Conservation (phyloP, 768 basidiomycete species). For the Cystobasidium onofrii region DNA sequence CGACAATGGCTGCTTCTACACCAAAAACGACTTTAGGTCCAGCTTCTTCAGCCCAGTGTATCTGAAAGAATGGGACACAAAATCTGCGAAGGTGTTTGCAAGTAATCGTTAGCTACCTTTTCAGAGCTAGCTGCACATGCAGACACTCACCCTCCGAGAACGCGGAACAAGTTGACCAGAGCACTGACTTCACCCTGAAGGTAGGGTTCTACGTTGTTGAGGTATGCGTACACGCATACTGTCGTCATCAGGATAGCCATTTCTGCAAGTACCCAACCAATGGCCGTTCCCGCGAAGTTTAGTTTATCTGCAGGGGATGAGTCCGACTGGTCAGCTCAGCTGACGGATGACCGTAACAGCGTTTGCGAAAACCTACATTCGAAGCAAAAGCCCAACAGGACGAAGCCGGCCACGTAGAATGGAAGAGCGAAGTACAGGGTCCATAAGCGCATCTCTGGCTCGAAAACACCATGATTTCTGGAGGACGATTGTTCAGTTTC, state of each 20-base stretch:
- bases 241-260: constrained; percentile 46
- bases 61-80: constrained; percentile 60
- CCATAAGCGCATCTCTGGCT: constrained; percentile 59
- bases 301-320: constrained; percentile 33
- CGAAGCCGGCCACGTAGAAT: constrained; percentile 58
- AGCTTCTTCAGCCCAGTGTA: constrained; percentile 54
- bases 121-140: neutral
- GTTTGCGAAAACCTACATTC: constrained; percentile 53
- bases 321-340: neutral
- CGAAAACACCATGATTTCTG: constrained; percentile 56
- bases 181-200: constrained; percentile 58
- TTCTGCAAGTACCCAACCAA: constrained; percentile 63
- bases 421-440: constrained; percentile 53
- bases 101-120: neutral
- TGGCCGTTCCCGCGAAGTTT: constrained; percentile 49
- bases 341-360: too few species aligned
- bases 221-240: constrained; percentile 55
- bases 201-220: constrained; percentile 28
- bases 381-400: constrained; percentile 54
- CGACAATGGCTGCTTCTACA: constrained; percentile 55
- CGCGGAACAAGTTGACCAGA: constrained; percentile 55
- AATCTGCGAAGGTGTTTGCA: constrained; percentile 46
- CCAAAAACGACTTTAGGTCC: constrained; percentile 51
- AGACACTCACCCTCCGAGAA: constrained; percentile 36
- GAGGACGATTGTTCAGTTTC: constrained; percentile 50